phyloP scores from a whole-genome alignment of 225 moss, liverwort and hornwort species.

The Thuidium tamariscinum region DNA sequence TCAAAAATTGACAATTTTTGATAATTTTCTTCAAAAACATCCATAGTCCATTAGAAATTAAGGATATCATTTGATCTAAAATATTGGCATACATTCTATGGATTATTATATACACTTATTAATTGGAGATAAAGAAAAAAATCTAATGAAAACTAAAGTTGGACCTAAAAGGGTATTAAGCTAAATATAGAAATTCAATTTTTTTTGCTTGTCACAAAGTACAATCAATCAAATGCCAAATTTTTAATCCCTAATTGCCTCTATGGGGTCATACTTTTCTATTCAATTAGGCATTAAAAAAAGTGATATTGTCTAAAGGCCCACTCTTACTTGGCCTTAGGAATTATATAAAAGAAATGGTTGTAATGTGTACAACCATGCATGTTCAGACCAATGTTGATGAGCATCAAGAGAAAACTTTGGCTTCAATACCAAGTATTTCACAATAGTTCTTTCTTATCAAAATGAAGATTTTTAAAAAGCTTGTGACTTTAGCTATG shows the following conservation, averaged over 20 bases:
- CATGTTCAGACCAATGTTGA: too few relatives aligned
- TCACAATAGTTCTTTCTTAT: too few relatives aligned
- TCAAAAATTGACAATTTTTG: neutral
- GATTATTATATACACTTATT: neutral
- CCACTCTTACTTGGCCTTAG: too few relatives aligned
- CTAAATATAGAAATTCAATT: neutral
- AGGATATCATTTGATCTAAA: neutral
- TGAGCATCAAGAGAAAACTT: too few relatives aligned
- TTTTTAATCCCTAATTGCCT: too few relatives aligned
- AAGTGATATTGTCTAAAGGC: neutral
- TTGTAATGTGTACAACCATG: too few relatives aligned
- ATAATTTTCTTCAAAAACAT: neutral
- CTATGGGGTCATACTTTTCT: neutral
- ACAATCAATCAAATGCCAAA: neutral
- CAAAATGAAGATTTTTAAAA: too few relatives aligned
- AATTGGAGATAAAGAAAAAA: too few relatives aligned
- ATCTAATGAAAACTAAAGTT: neutral
- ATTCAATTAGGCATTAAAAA: neutral
- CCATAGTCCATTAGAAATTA: accelerated
- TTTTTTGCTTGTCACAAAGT: neutral
- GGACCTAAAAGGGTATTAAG: neutral
- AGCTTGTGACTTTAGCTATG: too few relatives aligned
- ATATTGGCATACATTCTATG: neutral
- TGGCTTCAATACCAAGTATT: too few relatives aligned
- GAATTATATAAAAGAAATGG: too few relatives aligned